Conservation (phyloP, 768 basidiomycete genomes). For the Suillus fuscotomentosus region DNA sequence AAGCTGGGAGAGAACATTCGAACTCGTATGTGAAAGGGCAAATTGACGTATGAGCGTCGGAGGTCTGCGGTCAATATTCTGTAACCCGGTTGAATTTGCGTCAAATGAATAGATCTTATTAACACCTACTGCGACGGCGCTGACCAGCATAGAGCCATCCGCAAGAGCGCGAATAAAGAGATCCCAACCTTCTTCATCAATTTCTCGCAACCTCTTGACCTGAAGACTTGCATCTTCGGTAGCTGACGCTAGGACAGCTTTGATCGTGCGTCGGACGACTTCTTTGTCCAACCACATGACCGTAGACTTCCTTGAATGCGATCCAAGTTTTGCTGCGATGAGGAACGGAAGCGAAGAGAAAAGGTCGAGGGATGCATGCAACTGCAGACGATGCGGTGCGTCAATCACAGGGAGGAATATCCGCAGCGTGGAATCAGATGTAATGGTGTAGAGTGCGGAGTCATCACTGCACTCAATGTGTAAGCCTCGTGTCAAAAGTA, state of each 20-base stretch:
- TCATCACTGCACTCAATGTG: constrained; percentile 52
- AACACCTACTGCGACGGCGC: constrained; percentile 68
- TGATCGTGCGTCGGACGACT: constrained; percentile 49
- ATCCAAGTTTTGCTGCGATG: constrained; percentile 26
- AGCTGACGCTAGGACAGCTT: constrained; percentile 35
- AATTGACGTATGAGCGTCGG: constrained; percentile 80
- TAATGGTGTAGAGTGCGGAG: constrained; percentile 78
- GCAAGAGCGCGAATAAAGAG: constrained; percentile 69
- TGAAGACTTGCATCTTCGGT: constrained; percentile 5
- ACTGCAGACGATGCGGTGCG: constrained; percentile 77
- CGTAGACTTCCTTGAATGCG: constrained; percentile 38
- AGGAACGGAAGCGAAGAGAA: constrained; percentile 55
- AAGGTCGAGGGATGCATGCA: constrained; percentile 76
- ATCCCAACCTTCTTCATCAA: constrained; percentile 75
- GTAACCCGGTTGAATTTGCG: neutral
- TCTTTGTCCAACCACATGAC: constrained; percentile 73
- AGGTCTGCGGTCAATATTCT: constrained; percentile 90
- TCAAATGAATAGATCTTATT: constrained; percentile 1
- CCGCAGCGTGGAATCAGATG: constrained; percentile 77
- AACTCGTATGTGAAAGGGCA: constrained; percentile 62
- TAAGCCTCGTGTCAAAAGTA: constrained; percentile 3
- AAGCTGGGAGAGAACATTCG: constrained; percentile 44
- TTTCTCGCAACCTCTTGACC: constrained; percentile 52
- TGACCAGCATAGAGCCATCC: constrained; percentile 74
- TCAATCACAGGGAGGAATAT: constrained; percentile 89